phyloP scores from a whole-genome alignment of 129 eudicot genomes.

The Oenanthe sinensis region DNA sequence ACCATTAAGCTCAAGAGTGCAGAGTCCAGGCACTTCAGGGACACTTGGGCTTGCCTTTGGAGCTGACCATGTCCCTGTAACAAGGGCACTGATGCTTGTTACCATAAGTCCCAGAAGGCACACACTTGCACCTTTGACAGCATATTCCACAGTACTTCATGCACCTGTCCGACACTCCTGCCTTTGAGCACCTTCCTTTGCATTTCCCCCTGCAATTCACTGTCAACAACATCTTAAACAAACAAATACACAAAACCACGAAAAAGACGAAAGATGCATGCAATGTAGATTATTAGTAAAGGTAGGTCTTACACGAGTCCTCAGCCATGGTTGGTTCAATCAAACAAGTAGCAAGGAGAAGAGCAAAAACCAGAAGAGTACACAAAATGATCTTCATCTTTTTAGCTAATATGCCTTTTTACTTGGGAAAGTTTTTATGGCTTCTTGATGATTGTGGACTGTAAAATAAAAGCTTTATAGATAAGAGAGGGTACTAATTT shows the following conservation, averaged over 20 bases:
- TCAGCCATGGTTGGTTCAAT: constrained; percentile 22
- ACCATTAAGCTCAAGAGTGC: neutral
- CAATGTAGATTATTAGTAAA: neutral
- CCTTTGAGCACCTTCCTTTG: constrained; percentile 43
- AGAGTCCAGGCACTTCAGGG: constrained; percentile 24
- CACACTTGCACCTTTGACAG: constrained; percentile 64
- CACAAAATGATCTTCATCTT: constrained; percentile 17
- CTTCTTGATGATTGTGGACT: neutral
- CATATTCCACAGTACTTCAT: constrained; percentile 62
- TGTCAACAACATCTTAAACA: constrained; percentile 14
- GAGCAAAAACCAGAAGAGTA: constrained; percentile 10
- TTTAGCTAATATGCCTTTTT: neutral
- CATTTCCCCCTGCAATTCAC: constrained; percentile 46
- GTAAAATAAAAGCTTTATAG: neutral
- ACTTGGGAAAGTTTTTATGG: neutral
- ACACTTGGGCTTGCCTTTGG: constrained; percentile 73
- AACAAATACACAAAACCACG: neutral
- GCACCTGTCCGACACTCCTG: constrained; percentile 54
- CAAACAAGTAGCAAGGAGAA: constrained; percentile 23
- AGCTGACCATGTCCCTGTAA: constrained; percentile 58
- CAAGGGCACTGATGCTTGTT: constrained; percentile 88
- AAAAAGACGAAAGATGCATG: neutral
- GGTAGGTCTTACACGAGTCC: constrained; percentile 6
- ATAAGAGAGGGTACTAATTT: neutral
- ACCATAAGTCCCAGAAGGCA: constrained; percentile 61